phyloP scores from a whole-genome alignment of 345 rosid genomes.

The Stellera chamaejasme region DNA sequence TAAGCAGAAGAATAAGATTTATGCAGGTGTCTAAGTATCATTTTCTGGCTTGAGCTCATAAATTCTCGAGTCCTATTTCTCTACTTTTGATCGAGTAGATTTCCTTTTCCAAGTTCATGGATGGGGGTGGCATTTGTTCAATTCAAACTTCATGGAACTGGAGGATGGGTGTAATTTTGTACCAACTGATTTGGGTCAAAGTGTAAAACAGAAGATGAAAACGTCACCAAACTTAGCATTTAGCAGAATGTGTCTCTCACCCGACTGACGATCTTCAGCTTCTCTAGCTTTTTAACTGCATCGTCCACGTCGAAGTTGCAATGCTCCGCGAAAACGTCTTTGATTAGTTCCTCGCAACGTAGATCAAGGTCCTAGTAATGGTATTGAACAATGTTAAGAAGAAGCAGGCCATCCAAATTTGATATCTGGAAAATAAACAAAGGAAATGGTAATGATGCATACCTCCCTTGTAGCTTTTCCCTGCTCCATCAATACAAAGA shows the following conservation, averaged over 20 bases:
- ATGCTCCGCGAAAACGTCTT: slow-evolving; percentile 68
- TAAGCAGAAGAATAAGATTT: not conserved
- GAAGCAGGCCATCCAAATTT: not conserved
- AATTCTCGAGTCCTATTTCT: not conserved
- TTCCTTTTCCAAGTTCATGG: too few species aligned
- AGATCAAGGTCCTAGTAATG: slow-evolving; percentile 58
- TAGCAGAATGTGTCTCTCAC: slow-evolving; percentile 31
- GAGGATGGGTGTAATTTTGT: too few species aligned
- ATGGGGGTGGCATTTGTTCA: too few species aligned
- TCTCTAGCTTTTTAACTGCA: slow-evolving; percentile 83
- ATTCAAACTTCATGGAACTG: too few species aligned
- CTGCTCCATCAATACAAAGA: slow-evolving; percentile 84
- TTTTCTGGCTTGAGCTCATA: too few species aligned
- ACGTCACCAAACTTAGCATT: not conserved
- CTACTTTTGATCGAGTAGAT: too few species aligned
- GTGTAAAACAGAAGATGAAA: too few species aligned
- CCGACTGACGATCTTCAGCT: slow-evolving; percentile 69
- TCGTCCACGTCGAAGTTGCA: slow-evolving; percentile 95
- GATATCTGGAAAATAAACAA: not conserved
- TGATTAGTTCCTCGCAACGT: slow-evolving; percentile 76
- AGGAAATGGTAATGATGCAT: slow-evolving; percentile 2
- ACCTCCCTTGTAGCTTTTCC: slow-evolving; percentile 85
- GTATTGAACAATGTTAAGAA: not conserved
- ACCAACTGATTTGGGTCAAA: too few species aligned
- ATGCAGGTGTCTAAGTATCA: too few species aligned